Evolutionary conservation across 2,329 filamentous ascomycete species (phyloP).

Genomic region (Incumbomyces lentus): DNA sequence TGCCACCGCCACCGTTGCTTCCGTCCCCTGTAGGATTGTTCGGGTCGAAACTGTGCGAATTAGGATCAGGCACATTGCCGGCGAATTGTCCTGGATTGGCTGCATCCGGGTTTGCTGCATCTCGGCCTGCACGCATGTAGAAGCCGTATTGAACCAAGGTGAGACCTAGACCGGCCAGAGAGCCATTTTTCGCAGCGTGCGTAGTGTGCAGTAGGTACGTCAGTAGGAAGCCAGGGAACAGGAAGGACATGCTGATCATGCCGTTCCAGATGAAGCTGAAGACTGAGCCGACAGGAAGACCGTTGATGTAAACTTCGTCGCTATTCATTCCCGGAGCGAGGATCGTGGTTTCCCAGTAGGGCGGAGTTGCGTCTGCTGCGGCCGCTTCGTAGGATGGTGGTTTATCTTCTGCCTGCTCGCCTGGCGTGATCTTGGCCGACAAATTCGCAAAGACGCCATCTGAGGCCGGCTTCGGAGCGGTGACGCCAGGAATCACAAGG

Average conservation of each 20-base stretch:
- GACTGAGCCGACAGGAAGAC: constrained; percentile 79
- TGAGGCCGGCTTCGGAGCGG: constrained; percentile 49
- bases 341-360: constrained; percentile 99
- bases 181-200: constrained; percentile 95
- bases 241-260: constrained; percentile 96
- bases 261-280: constrained; percentile 68
- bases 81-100: constrained; percentile 33
- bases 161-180: constrained; percentile 84
- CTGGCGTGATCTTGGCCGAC: constrained; percentile 75
- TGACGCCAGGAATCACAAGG: constrained; percentile 21
- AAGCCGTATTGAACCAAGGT: constrained; percentile 96
- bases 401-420: constrained; percentile 75
- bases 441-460: constrained; percentile 97
- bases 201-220: constrained; percentile 97
- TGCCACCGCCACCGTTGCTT: constrained; percentile 10
- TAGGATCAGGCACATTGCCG: constrained; percentile 69
- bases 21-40: constrained; percentile 43
- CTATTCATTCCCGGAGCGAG: constrained; percentile 82
- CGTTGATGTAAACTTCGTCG: constrained; percentile 94
- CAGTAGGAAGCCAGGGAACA: constrained; percentile 91
- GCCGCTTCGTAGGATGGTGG: constrained; percentile 98
- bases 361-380: constrained; percentile 86
- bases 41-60: constrained; percentile 79
- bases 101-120: constrained; percentile 37
- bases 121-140: constrained; percentile 64